phyloP scores from a whole-genome alignment of 768 basidiomycete genomes.

The Naganishia kalamii region DNA sequence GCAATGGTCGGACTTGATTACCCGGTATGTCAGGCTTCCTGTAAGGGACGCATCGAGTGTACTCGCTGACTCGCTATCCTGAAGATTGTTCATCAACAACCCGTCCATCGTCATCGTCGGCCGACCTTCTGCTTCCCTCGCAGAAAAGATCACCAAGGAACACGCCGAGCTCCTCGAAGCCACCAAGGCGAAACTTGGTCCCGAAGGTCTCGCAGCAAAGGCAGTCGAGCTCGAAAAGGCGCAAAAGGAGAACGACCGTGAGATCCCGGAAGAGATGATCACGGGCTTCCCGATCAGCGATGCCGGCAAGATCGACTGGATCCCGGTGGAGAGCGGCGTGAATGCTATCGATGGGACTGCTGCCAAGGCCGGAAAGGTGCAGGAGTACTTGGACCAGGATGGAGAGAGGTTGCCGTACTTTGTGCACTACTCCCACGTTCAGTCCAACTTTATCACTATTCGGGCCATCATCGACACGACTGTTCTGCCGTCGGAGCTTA shows the following conservation, averaged over 20 bases:
- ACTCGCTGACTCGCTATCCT: background rate
- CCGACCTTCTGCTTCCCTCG: constrained; percentile 77
- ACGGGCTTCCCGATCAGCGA: constrained; percentile 83
- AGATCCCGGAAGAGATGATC: constrained; percentile 74
- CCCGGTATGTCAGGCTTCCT: constrained; percentile 43
- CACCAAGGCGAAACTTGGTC: constrained; percentile 66
- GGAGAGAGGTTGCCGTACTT: constrained; percentile 71
- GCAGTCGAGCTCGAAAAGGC: constrained; percentile 67
- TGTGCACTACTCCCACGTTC: constrained; percentile 84
- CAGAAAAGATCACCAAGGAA: constrained; percentile 68
- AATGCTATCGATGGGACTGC: constrained; percentile 35
- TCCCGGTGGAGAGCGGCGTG: constrained; percentile 58
- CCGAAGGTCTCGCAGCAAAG: constrained; percentile 68
- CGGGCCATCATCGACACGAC: constrained; percentile 71
- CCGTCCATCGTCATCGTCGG: constrained; percentile 71
- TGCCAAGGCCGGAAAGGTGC: constrained; percentile 49
- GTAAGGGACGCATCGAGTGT: background rate
- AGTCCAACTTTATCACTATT: constrained; percentile 90
- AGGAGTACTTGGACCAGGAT: constrained; percentile 62
- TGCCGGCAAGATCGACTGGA: constrained; percentile 81
- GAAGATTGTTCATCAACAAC: constrained; percentile 71
- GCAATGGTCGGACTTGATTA: constrained; percentile 70
- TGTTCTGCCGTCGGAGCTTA: constrained; percentile 64
- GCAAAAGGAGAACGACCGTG: constrained; percentile 74
- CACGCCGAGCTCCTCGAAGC: constrained; percentile 70